Conservation (phyloP, 768 basidiomycete genomes). For the Suillus bovinus region DNA sequence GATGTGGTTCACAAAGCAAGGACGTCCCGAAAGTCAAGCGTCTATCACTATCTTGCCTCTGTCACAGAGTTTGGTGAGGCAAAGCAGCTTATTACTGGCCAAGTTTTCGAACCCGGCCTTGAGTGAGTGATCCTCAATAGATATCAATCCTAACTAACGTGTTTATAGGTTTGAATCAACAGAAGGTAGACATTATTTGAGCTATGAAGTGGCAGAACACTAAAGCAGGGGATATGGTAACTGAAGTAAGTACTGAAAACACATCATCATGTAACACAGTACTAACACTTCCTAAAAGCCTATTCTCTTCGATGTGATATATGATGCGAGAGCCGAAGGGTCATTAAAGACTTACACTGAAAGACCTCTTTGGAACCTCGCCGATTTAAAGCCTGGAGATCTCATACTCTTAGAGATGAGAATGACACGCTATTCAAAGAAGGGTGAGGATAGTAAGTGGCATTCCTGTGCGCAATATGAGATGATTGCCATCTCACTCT, state of each 20-base stretch:
- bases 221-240: background rate
- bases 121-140: background rate
- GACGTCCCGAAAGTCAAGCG: background rate
- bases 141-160: no score
- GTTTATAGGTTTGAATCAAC: background rate
- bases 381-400: background rate
- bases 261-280: no score
- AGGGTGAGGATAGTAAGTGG: no score
- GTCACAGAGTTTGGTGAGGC: fast-evolving
- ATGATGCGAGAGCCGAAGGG: background rate
- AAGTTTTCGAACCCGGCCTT: background rate
- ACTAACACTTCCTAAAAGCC: background rate
- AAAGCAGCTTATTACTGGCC: background rate
- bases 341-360: background rate
- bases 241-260: background rate
- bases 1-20: background rate
- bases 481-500: no score
- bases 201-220: background rate
- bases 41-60: background rate
- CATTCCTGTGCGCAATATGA: no score
- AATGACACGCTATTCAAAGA: no score
- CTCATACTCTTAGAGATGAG: background rate
- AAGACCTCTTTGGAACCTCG: background rate
- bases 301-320: background rate
- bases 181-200: background rate